These are phyloP conservation scores for Knufia petricola DNA, from an alignment of 2,329 filamentous ascomycete genomes.

Conservation along the genomic window DNA sequence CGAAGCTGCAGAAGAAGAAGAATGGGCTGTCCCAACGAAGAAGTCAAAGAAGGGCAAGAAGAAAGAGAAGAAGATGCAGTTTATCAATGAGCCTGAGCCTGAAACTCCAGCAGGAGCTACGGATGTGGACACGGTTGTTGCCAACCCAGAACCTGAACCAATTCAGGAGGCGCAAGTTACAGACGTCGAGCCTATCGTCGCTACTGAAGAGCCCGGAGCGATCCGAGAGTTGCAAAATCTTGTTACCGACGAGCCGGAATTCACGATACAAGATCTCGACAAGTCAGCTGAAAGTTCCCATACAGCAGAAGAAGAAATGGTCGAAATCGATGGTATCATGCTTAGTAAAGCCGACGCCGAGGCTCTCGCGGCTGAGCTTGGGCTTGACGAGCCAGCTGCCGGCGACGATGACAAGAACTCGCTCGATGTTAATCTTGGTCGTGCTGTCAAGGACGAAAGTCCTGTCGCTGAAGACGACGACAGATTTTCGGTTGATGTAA, in stretches of 20 bases:
- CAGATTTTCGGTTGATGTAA: neutral
- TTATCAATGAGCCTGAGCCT: neutral
- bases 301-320: neutral
- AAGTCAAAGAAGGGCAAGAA: slow-evolving; percentile 24
- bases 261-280: too few relatives aligned
- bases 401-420: slow-evolving; percentile 5
- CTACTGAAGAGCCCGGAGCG: neutral
- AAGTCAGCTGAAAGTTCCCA: neutral
- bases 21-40: slow-evolving; percentile 18
- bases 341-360: neutral
- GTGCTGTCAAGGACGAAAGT: neutral
- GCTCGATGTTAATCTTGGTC: slow-evolving; percentile 7
- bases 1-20: slow-evolving; percentile 8
- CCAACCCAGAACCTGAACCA: too few relatives aligned
- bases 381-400: neutral
- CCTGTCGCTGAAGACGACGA: slow-evolving; percentile 1
- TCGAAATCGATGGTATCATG: slow-evolving; percentile 1
- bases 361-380: neutral
- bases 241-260: too few relatives aligned
- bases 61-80: slow-evolving; percentile 11
- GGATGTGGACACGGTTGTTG: too few relatives aligned
- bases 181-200: neutral
- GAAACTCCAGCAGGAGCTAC: too few relatives aligned
- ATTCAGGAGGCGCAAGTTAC: too few relatives aligned
- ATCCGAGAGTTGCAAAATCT: too few relatives aligned